A percentile compares a stretch with the other conserved stretches of the same genome.
Evolutionary conservation across 2,329 filamentous ascomycete species (phyloP).

Genomic region (Neonectria faginata): DNA sequence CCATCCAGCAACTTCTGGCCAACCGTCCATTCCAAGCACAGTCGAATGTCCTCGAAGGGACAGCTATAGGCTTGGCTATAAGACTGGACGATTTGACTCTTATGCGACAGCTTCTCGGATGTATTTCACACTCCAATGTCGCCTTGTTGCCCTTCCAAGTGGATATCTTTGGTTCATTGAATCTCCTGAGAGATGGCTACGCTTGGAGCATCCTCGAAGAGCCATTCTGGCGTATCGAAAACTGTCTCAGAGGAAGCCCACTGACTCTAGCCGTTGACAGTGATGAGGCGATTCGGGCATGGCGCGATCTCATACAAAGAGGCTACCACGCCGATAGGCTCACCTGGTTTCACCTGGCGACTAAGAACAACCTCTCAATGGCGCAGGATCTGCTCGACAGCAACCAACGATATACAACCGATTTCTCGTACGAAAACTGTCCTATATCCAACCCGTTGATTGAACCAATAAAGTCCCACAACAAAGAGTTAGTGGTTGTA

Average conservation of each 20-base stretch:
- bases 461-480: fast-evolving
- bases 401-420: background rate
- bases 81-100: background rate
- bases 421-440: background rate
- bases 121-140: background rate
- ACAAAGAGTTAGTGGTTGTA: background rate
- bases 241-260: background rate
- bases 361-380: background rate
- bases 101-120: background rate
- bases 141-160: background rate
- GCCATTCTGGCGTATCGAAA: background rate
- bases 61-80: conserved; percentile 8
- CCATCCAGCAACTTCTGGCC: background rate
- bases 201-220: no score
- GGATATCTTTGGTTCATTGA: no score
- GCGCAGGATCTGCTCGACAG: background rate
- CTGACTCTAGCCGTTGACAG: background rate
- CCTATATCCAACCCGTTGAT: background rate
- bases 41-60: background rate
- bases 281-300: background rate
- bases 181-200: no score
- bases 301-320: background rate
- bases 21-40: background rate
- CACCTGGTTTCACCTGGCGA: background rate
- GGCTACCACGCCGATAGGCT: conserved; percentile 11